Evolutionary conservation across 1,284 basidiomycete genomes (phyloP).

Genomic region (Moniliophthora roreri): DNA sequence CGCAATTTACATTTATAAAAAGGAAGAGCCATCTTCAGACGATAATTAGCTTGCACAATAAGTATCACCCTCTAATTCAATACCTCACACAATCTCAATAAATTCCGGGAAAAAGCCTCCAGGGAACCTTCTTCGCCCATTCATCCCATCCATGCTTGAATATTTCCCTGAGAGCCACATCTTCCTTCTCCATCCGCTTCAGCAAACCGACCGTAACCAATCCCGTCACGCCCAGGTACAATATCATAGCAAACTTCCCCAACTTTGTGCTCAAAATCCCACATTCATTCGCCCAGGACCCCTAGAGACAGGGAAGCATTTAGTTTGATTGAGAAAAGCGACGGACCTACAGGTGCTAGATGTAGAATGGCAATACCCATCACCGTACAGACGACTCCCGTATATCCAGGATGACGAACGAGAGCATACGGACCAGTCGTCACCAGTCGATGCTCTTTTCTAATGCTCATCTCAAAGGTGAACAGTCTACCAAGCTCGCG

Average conservation of each 20-base stretch:
- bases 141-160: constrained; percentile 39
- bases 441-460: constrained; percentile 37
- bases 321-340: no score
- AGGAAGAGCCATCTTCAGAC: no score
- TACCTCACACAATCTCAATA: no score
- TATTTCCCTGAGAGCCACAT: constrained; percentile 30
- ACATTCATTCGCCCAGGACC: constrained; percentile 42
- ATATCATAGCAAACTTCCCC: constrained; percentile 24
- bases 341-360: constrained; percentile 28
- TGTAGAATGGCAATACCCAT: constrained; percentile 32
- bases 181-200: constrained; percentile 38
- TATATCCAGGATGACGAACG: constrained; percentile 31
- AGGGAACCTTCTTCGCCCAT: constrained; percentile 37
- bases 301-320: constrained; percentile 18
- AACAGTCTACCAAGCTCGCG: constrained; percentile 37
- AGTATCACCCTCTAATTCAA: no score
- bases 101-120: constrained; percentile 36
- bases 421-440: constrained; percentile 38
- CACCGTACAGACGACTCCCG: constrained; percentile 33
- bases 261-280: constrained; percentile 28
- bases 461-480: constrained; percentile 43
- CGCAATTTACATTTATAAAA: no score
- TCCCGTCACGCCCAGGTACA: constrained; percentile 27
- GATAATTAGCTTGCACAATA: no score
- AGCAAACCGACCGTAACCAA: constrained; percentile 32